These are phyloP conservation scores for Peronospora belbahrii DNA, from an alignment of 352 stramenopile species.

Conservation along the genomic window DNA sequence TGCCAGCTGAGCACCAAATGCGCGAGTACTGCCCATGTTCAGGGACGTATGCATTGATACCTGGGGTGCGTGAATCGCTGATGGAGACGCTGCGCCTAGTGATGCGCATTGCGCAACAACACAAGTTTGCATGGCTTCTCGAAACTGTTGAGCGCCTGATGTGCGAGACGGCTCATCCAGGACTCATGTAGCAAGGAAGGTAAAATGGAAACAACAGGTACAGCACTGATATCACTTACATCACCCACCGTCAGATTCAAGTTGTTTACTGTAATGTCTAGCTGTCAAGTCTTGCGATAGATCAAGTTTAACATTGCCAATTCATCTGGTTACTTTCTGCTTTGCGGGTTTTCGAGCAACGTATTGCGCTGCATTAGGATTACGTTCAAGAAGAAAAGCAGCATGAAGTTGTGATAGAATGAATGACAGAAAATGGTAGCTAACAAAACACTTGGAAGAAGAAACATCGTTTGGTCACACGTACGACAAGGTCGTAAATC, in stretches of 20 bases:
- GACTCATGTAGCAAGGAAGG: constrained; percentile 17
- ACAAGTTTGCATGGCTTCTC: constrained; percentile 58
- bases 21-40: constrained; percentile 75
- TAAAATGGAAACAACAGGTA: not conserved
- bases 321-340: not conserved
- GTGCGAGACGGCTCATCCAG: constrained; percentile 12
- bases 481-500: no score
- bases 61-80: constrained; percentile 30
- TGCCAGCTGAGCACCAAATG: constrained; percentile 74
- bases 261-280: not conserved
- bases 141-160: constrained; percentile 64
- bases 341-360: not conserved
- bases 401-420: no score
- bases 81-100: constrained; percentile 55
- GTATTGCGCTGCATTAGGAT: no score
- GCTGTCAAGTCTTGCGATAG: not conserved
- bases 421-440: no score
- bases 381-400: no score
- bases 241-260: not conserved
- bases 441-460: no score
- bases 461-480: no score
- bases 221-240: constrained; percentile 7
- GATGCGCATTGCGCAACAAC: constrained; percentile 55
- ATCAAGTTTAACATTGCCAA: not conserved
- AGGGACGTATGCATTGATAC: constrained; percentile 44